A percentile compares a stretch with the other conserved stretches of the same genome.
These are phyloP conservation scores for Spathaspora passalidarum DNA, from an alignment of 805 yeast species.

Conservation along the genomic window DNA sequence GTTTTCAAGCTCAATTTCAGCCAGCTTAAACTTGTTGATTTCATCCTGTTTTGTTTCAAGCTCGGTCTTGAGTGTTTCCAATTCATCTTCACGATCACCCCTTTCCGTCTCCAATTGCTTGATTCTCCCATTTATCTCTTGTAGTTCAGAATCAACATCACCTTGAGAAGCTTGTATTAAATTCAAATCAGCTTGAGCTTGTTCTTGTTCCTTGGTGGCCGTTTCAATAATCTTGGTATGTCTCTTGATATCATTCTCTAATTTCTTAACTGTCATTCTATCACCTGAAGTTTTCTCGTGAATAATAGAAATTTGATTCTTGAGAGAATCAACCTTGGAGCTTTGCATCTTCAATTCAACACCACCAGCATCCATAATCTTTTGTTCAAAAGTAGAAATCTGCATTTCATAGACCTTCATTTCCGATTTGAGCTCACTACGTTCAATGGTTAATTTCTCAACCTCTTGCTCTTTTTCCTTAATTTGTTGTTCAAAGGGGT, in stretches of 20 bases:
- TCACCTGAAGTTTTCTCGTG: slow-evolving; percentile 56
- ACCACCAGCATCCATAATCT: slow-evolving; percentile 91
- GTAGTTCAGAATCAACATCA: slow-evolving; percentile 28
- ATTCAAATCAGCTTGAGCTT: slow-evolving; percentile 22
- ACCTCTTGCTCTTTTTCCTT: slow-evolving; percentile 23
- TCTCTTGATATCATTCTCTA: slow-evolving; percentile 62
- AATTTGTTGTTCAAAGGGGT: slow-evolving; percentile 38
- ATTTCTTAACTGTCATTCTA: slow-evolving; percentile 53
- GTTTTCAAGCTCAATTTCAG: slow-evolving; percentile 64
- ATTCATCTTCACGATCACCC: slow-evolving; percentile 38
- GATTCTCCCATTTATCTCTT: slow-evolving; percentile 24
- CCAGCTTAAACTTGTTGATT: slow-evolving; percentile 57
- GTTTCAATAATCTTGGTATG: slow-evolving; percentile 45
- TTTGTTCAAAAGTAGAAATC: slow-evolving; percentile 63
- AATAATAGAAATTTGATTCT: slow-evolving; percentile 61
- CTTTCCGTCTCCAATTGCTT: slow-evolving; percentile 32
- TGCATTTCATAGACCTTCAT: slow-evolving; percentile 54
- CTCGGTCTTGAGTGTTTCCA: slow-evolving; percentile 30
- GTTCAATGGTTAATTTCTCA: slow-evolving; percentile 14
- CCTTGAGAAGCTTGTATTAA: slow-evolving; percentile 17
- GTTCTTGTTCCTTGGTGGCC: slow-evolving; percentile 44
- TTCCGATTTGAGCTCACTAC: slow-evolving; percentile 43
- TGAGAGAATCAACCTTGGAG: slow-evolving; percentile 74
- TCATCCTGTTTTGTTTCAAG: slow-evolving; percentile 39
- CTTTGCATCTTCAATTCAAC: slow-evolving; percentile 74